These are phyloP conservation scores for Talaromyces liani DNA, from an alignment of 495 filamentous ascomycete species.

Conservation along the genomic window DNA sequence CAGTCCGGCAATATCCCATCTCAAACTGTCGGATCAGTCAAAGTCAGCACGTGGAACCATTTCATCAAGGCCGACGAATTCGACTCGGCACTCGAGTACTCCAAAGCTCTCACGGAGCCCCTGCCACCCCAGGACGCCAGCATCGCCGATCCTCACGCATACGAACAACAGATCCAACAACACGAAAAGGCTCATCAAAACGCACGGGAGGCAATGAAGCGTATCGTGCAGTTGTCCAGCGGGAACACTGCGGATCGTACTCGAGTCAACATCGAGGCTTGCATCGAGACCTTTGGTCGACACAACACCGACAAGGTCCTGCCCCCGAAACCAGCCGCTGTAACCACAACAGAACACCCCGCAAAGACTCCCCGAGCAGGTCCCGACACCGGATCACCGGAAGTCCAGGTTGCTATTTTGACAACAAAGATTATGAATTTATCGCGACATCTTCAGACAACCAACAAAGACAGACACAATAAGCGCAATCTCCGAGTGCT, in stretches of 20 bases:
- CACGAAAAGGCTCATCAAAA: slow-evolving; percentile 23
- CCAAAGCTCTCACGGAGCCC: slow-evolving; percentile 54
- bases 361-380: slow-evolving; percentile 65
- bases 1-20: slow-evolving; percentile 15
- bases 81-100: slow-evolving; percentile 51
- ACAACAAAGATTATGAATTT: slow-evolving; percentile 88
- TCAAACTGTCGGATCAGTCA: slow-evolving; percentile 13
- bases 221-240: slow-evolving; percentile 69
- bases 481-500: slow-evolving; percentile 81
- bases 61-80: slow-evolving; percentile 62
- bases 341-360: slow-evolving; percentile 18
- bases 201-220: slow-evolving; percentile 54
- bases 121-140: slow-evolving; percentile 26
- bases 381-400: slow-evolving; percentile 83
- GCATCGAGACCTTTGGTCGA: slow-evolving; percentile 81
- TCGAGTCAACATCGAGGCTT: slow-evolving; percentile 71
- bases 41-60: slow-evolving; percentile 52
- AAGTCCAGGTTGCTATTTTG: slow-evolving; percentile 96
- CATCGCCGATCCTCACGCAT: slow-evolving; percentile 37
- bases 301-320: slow-evolving; percentile 77
- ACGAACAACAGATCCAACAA: slow-evolving; percentile 22
- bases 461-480: slow-evolving; percentile 77
- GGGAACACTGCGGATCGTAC: slow-evolving; percentile 68
- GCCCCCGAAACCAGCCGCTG: slow-evolving; percentile 41
- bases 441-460: slow-evolving; percentile 47